Evolutionary conservation across 2,329 filamentous ascomycete genomes (phyloP), one percentile per base, ranked within the genome.

Genomic region (Xylariaceae sp.): DNA sequence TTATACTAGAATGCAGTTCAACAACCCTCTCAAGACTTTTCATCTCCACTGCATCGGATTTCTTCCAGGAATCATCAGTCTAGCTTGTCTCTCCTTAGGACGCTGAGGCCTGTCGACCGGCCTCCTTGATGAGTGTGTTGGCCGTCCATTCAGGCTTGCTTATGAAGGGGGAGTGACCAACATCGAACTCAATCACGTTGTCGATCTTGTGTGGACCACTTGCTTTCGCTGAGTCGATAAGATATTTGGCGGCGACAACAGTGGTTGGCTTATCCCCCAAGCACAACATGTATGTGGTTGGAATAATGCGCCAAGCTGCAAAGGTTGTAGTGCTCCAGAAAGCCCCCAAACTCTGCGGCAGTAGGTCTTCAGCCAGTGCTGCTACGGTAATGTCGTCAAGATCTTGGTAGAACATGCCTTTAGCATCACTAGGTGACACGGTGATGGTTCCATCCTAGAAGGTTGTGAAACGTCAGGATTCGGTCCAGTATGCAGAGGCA

Each of bases 381-480:
- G 58, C 54, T n/a, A 62, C 40, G 6, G 44, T 60, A 17, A 46
- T 46, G 24, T 68, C 63, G 12, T 62, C 53, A 2, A 68, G 9
- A 53, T 67, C 65, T 40, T 69, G 64, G 55, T 68, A 67, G 33
- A 68, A 67, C 56, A 67, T 65, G 6, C 43, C 56, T 40, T 66
- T 67, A 4, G 58, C 62, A 44, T 69, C 58, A 24, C 66, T 54
- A 0, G 65, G 59, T 3, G 36, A 37, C 1, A 68, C 56, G 12
- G 56, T 67, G 9, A 68, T 28, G 16, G 47, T 49, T 7, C 61
- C 63, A 11, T 65, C 52, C 65, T 68, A 56, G 9, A n/a, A n/a
- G 21, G 11, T n/a, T n/a, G n/a, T n/a, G n/a, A n/a, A n/a, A n/a
- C n/a, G n/a, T n/a, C n/a, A n/a, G n/a, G n/a, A n/a, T n/a, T n/a